Evolutionary conservation across 768 basidiomycete genomes (phyloP), one percentile per base, ranked within the genome.

Genomic region (Tulasnella sp.): DNA sequence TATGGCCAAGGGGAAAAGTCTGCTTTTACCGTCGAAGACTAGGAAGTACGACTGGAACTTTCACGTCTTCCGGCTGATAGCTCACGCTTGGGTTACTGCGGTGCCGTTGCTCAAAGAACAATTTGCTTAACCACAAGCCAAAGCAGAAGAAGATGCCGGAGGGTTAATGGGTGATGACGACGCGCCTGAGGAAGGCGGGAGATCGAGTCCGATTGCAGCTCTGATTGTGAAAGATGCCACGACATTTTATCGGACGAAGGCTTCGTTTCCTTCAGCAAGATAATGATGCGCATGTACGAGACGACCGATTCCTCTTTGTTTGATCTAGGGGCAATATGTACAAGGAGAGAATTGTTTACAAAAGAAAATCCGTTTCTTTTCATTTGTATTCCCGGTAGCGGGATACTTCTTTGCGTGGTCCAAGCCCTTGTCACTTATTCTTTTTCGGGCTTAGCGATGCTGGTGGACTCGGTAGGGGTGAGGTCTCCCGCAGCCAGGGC

Each of bases 41-140:
- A 99, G 82, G 89, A 91, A 81, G 94, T 97, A 86, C 64, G 93
- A n/a, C 24, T n/a, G n/a, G n/a, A n/a, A n/a, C n/a, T n/a, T n/a
- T n/a, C n/a, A n/a, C n/a, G n/a, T n/a, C n/a, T n/a, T n/a, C n/a
- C n/a, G n/a, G n/a, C n/a, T n/a, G n/a, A n/a, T n/a, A n/a, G n/a
- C n/a, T n/a, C n/a, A n/a, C n/a, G n/a, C n/a, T n/a, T 54, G 5
- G n/a, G 11, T 69, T 37, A 5, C 14, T 69, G 9, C 2, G 6
- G 50, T n/a, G 44, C 83, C 96, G 96, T 90, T 97, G 12, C 88
- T 98, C 34, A 96, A 97, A 86, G 93, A 95, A 81, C 96, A 98
- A 85, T 86, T 97, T 73, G 89, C 91, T 81, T 89, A 91, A 83
- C 87, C 93, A 41, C 91, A 91, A 24, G 90, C 92, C 80, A 94